Base-by-base conservation (phyloP, 2,329 filamentous ascomycete species). In the Curvularia spicifera region DNA sequence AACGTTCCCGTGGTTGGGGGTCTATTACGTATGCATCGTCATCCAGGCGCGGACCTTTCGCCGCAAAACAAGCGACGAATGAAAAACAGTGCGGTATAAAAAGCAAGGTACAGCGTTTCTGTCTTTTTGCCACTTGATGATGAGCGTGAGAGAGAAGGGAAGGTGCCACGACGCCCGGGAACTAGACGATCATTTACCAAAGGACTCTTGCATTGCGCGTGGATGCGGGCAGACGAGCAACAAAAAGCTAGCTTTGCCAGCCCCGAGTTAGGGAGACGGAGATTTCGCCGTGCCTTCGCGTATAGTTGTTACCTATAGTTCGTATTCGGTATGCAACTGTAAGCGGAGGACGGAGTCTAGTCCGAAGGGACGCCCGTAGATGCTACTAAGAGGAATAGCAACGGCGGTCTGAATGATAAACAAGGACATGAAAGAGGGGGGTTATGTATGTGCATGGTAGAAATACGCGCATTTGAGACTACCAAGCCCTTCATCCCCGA, bases 211-310 rank as follows among this genome's bases (percentile, higher is more conserved):
- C 35, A 37, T 37, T 4, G 9, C 20, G 13, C 22, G 22, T 24
- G 4, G 22, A 24, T 43, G 20, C 40, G 40, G 40, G 20, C 40
- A 24, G 20, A 10, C 5, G 9, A 42, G 22, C 22, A 8, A 28
- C 6, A 28, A 15, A 40, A 40, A 40, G 26, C 10, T 39, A 45
- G 26, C 12, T 44, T 44, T 28, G 6, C 5, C 24, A 28, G n/a
- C 46, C 22, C 42, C 15, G 51, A 35, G 15, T n/a, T 24, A 20
- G 18, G 29, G 20, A n/a, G 31, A 39, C 45, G 48, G 43, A 57
- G 35, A 26, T 15, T 15, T 29, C 33, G 35, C 43, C 35, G 54
- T 26, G 49, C 49, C 24, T 15, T 35, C 22, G 22, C 22, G 3
- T 24, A 24, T 24, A 24, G 22, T 24, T 3, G 22, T 24, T 2